Conservation (phyloP, 345 rosid species). For the Citrus hindsii region DNA sequence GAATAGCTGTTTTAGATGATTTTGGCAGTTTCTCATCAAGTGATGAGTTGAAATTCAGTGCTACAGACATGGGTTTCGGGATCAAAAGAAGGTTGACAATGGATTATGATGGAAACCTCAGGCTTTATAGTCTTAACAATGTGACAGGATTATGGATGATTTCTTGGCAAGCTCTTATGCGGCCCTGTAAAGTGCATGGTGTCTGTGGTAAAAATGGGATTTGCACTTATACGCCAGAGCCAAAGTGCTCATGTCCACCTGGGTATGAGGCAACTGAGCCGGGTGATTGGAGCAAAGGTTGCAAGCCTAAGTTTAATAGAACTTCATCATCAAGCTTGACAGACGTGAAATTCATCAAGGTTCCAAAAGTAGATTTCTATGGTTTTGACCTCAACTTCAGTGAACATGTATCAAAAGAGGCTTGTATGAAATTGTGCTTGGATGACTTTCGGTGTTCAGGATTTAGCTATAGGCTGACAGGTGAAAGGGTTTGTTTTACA, state of each 20-base stretch:
- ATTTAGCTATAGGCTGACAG: slow-evolving; percentile 24
- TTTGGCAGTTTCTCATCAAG: slow-evolving; percentile 33
- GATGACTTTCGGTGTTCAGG: slow-evolving; percentile 34
- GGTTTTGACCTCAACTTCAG: slow-evolving; percentile 29
- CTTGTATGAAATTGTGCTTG: slow-evolving; percentile 30
- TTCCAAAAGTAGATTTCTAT: slow-evolving; percentile 25
- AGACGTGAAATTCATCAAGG: slow-evolving; percentile 20
- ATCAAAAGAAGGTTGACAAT: slow-evolving; percentile 38
- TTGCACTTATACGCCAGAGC: slow-evolving; percentile 29
- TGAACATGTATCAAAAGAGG: not conserved
- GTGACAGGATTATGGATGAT: slow-evolving; percentile 27
- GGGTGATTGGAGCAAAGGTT: slow-evolving; percentile 38
- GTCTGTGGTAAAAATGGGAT: slow-evolving; percentile 42
- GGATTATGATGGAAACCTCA: slow-evolving; percentile 40
- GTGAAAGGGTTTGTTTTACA: slow-evolving; percentile 6
- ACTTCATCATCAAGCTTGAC: slow-evolving; percentile 11
- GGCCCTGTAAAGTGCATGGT: slow-evolving; percentile 37
- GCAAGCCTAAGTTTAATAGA: slow-evolving; percentile 33
- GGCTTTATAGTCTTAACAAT: slow-evolving; percentile 35
- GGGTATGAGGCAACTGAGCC: slow-evolving; percentile 29
- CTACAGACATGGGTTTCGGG: slow-evolving; percentile 31
- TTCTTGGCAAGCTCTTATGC: slow-evolving; percentile 29
- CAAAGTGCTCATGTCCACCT: slow-evolving; percentile 45
- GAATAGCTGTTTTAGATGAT: slow-evolving; percentile 33
- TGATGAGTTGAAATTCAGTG: slow-evolving; percentile 28